These are phyloP conservation scores for Nemophila menziesii DNA, from an alignment of 257 asterid genomes.

Conservation along the genomic window DNA sequence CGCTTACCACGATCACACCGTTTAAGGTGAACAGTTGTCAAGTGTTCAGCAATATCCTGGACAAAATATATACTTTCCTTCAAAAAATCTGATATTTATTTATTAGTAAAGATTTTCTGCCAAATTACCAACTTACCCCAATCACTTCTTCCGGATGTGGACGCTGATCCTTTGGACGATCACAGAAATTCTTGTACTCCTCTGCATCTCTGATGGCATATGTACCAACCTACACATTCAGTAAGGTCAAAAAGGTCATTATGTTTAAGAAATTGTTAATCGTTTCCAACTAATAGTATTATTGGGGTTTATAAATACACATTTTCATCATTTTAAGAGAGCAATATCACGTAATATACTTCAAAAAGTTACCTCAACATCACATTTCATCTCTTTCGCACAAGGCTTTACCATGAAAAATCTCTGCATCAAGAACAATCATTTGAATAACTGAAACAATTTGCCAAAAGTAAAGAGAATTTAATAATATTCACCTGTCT, in stretches of 20 bases:
- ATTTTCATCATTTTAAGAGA: background rate
- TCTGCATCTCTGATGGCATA: conserved; percentile 90
- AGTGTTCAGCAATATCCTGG: conserved; percentile 97
- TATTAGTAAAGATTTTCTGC: background rate
- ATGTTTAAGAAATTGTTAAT: too few species aligned
- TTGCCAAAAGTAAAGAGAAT: background rate
- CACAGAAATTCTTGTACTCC: conserved; percentile 95
- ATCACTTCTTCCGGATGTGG: conserved; percentile 96
- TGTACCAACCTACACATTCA: conserved; percentile 52
- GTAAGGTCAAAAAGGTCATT: conserved; percentile 10
- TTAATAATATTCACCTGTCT: conserved; percentile 54
- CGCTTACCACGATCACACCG: conserved; percentile 91
- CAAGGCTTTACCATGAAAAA: conserved; percentile 94
- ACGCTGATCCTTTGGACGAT: conserved; percentile 81
- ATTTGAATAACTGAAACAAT: too few species aligned
- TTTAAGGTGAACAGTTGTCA: conserved; percentile 70
- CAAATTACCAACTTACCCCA: conserved; percentile 41
- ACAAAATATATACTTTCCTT: conserved; percentile 3
- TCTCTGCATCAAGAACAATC: conserved; percentile 50
- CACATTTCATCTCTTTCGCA: conserved; percentile 94
- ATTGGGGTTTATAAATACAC: too few species aligned
- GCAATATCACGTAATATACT: background rate
- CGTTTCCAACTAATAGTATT: too few species aligned
- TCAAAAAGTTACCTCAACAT: conserved; percentile 69
- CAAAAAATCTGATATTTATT: conserved; percentile 2